Evolutionary conservation across 78 protist genomes (phyloP), one percentile per base, ranked within the genome.

Genomic region (Dictyostelium capitatum): DNA sequence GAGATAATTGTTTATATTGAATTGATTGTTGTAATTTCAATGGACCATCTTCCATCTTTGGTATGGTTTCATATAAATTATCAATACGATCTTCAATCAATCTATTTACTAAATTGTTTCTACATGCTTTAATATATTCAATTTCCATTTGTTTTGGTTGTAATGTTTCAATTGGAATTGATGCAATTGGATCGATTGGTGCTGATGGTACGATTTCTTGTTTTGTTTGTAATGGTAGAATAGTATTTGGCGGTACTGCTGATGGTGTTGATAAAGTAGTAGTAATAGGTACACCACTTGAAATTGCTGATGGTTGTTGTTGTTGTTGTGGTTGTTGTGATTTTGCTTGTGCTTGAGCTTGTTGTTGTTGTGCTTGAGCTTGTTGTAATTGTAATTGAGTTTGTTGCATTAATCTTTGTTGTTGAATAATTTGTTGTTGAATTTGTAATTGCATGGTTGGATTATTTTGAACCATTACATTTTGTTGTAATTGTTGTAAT

Each of bases 121-220:
- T 47, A 4, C 43, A 20, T 12, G 59, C 84, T 32, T 50, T 64
- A 3, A 87, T 70, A 23, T 41, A 62, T 37, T 48, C n/a, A 32
- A 30, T 7, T 25, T 87, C 84, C n/a, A 77, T 30, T 23, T 83
- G 93, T 15, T 20, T n/a, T 20, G 93, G 83, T 30, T 43, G 64
- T 23, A 87, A n/a, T 48, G 85, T 65, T 9, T 87, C 93, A 17
- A 32, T 70, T 41, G 53, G 51, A 1, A 59, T 64, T 9, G 30
- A 50, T 62, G 50, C 64, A 23, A 37, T 8, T 20, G 75, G 87
- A 46, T 62, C 87, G 0, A 23, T 62, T 70, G 14, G 74, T 54
- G 54, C 70, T 62, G 43, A 25, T 75, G 56, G 80, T 17, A 12
- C 43, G 2, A 37, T 3, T 20, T 82, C 78, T 15, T 19, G 80